A percentile compares a stretch with the other conserved stretches of the same genome.
phyloP scores from a whole-genome alignment of 2,329 filamentous ascomycete genomes.

The Bipolaris sorokiniana region DNA sequence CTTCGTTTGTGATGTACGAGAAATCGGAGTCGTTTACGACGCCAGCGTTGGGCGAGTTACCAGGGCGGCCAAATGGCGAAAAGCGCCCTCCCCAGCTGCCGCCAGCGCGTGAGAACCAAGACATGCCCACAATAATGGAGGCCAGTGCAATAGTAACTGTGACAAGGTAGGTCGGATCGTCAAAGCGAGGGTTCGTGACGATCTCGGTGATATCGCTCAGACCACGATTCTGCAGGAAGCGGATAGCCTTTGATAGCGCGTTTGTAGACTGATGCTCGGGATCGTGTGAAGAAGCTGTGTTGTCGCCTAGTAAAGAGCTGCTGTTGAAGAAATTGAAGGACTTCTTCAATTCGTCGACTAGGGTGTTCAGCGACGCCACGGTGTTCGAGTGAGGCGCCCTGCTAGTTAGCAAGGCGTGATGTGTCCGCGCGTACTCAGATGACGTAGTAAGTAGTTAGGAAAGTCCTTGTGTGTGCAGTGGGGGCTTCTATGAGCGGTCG shows the following conservation, averaged over 20 bases:
- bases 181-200: conserved; percentile 39
- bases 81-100: conserved; percentile 54
- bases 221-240: conserved; percentile 28
- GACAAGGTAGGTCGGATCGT: conserved; percentile 43
- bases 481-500: conserved; percentile 21
- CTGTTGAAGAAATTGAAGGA: conserved; percentile 44
- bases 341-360: conserved; percentile 47
- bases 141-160: conserved; percentile 47
- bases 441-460: conserved; percentile 26
- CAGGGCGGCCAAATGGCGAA: conserved; percentile 56
- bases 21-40: conserved; percentile 78
- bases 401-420: conserved; percentile 22
- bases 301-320: conserved; percentile 38
- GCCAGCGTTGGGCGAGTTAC: conserved; percentile 48
- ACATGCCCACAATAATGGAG: conserved; percentile 52
- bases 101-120: conserved; percentile 56
- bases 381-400: conserved; percentile 30
- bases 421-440: conserved; percentile 20
- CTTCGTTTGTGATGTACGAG: conserved; percentile 81
- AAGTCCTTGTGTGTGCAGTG: conserved; percentile 26
- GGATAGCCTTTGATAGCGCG: conserved; percentile 25
- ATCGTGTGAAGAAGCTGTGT: conserved; percentile 19
- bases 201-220: conserved; percentile 33
- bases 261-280: conserved; percentile 22
- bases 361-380: conserved; percentile 45